Conservation (phyloP, 164 flowering plant species). For the Kingdonia uniflora region DNA sequence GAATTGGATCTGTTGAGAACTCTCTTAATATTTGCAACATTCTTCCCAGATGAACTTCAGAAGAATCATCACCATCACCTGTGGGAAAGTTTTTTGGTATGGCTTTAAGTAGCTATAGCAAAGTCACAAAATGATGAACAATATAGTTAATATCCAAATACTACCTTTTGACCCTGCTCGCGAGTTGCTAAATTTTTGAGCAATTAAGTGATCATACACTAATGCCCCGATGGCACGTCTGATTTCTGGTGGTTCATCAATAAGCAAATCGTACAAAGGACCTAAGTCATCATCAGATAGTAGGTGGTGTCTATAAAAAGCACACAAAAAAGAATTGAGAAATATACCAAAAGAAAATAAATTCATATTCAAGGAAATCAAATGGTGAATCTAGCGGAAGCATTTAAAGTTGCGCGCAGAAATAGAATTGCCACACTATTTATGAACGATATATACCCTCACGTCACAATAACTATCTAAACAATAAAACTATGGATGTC, state of each 20-base stretch:
- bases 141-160: background rate
- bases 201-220: slow-evolving; percentile 96
- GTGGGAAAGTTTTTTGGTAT: slow-evolving; percentile 11
- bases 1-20: slow-evolving; percentile 71
- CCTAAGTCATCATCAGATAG: slow-evolving; percentile 87
- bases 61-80: slow-evolving; percentile 54
- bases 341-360: no score
- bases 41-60: slow-evolving; percentile 79
- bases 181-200: slow-evolving; percentile 72
- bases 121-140: background rate
- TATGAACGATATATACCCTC: no score
- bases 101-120: background rate
- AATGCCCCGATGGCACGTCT: slow-evolving; percentile 93
- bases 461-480: no score
- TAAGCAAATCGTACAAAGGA: slow-evolving; percentile 84
- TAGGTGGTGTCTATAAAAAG: slow-evolving; percentile 73
- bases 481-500: no score
- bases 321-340: slow-evolving; percentile 3
- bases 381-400: no score
- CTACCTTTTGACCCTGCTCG: slow-evolving; percentile 52
- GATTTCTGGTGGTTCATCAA: slow-evolving; percentile 86
- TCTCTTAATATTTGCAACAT: slow-evolving; percentile 87
- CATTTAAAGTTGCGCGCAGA: no score
- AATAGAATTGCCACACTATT: no score
- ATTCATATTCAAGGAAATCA: no score